Evolutionary conservation across 371 early-diverging fungal genomes (phyloP).

Genomic region (Saksenaea oblongispora): DNA sequence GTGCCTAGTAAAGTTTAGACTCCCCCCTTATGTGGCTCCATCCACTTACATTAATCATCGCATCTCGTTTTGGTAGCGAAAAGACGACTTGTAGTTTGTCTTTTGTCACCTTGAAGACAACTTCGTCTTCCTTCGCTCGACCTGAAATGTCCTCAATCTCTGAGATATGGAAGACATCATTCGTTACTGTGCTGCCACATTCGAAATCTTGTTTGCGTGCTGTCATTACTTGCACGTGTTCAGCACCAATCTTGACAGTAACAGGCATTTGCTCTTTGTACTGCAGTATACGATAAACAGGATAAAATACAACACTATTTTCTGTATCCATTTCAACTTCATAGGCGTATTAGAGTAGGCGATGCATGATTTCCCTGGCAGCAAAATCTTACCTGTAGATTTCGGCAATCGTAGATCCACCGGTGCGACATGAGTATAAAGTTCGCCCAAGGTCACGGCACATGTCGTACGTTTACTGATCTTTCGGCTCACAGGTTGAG

Average conservation of each 20-base stretch:
- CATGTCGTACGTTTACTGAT: slow-evolving; percentile 67
- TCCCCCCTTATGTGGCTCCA: neutral
- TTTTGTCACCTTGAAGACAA: slow-evolving; percentile 77
- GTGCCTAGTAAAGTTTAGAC: slow-evolving; percentile 37
- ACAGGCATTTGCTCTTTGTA: slow-evolving; percentile 72
- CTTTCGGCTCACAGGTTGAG: slow-evolving; percentile 60
- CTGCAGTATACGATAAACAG: slow-evolving; percentile 67
- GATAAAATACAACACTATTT: slow-evolving; percentile 60
- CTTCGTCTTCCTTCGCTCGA: slow-evolving; percentile 57
- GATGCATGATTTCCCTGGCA: neutral
- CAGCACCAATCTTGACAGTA: slow-evolving; percentile 78
- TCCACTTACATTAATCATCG: slow-evolving; percentile 63
- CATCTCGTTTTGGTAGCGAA: slow-evolving; percentile 75
- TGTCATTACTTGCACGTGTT: slow-evolving; percentile 80
- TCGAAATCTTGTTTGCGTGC: slow-evolving; percentile 69
- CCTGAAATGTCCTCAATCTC: slow-evolving; percentile 80
- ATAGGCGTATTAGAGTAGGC: neutral
- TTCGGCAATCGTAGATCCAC: slow-evolving; percentile 79
- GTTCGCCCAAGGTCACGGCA: slow-evolving; percentile 65
- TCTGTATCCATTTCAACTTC: slow-evolving; percentile 71
- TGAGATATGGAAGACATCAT: slow-evolving; percentile 86
- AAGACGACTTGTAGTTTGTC: slow-evolving; percentile 70
- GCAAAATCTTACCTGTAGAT: slow-evolving; percentile 52
- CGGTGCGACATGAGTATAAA: slow-evolving; percentile 70
- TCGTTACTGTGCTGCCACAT: slow-evolving; percentile 72